Conservation (phyloP, 139 green algal species). For the Haematococcus lacustris region DNA sequence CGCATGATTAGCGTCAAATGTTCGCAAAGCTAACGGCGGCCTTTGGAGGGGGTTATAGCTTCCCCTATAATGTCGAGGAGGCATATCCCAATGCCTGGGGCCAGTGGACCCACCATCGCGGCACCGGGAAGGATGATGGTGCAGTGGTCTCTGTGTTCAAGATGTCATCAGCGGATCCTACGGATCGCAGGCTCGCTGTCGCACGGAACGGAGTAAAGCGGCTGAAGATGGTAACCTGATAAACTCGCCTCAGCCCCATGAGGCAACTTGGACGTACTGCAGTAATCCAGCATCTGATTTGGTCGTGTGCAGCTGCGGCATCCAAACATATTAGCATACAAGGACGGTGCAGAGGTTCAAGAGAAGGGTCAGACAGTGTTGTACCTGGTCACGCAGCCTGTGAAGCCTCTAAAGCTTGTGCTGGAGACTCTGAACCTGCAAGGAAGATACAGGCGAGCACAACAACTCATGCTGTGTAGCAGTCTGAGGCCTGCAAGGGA, state of each 20-base stretch:
- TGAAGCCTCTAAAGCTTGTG: constrained; percentile 56
- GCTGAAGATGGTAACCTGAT: constrained; percentile 58
- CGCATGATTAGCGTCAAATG: constrained; percentile 43
- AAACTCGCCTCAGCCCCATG: neutral
- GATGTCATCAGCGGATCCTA: constrained; percentile 36
- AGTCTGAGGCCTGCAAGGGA: too few species aligned
- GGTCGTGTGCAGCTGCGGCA: constrained; percentile 63
- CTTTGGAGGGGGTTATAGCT: constrained; percentile 41
- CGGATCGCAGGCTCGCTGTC: constrained; percentile 52
- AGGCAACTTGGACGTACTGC: neutral
- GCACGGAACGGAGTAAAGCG: constrained; percentile 76
- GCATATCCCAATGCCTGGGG: constrained; percentile 50
- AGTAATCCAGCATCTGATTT: neutral
- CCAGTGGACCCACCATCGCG: constrained; percentile 62
- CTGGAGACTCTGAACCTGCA: constrained; percentile 50
- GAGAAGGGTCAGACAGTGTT: constrained; percentile 59
- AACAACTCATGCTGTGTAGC: neutral
- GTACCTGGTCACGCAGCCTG: constrained; percentile 79
- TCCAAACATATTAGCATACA: constrained; percentile 77
- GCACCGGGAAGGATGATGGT: constrained; percentile 56
- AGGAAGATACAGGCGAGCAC: constrained; percentile 35
- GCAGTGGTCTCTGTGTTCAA: constrained; percentile 70
- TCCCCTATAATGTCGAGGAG: constrained; percentile 65
- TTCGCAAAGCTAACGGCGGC: constrained; percentile 75
- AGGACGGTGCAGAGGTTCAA: constrained; percentile 69